A percentile compares a stretch with the other conserved stretches of the same genome.
phyloP scores from a whole-genome alignment of 2,329 filamentous ascomycete genomes.

The Camptophora hylomeconis region DNA sequence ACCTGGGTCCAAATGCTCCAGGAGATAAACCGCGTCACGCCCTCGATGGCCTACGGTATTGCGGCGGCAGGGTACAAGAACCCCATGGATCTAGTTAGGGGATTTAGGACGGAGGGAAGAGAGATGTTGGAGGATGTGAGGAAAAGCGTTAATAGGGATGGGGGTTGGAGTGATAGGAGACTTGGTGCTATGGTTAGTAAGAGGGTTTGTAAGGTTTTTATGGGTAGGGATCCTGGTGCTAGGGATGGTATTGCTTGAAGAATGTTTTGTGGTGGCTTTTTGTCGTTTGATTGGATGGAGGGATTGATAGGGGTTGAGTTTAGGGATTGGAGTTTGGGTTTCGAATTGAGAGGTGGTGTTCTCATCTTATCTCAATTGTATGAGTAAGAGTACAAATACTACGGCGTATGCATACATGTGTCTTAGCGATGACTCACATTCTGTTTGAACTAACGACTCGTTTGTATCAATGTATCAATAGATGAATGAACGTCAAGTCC shows the following conservation, averaged over 20 bases:
- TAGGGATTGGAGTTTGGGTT: no score
- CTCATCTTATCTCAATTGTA: no score
- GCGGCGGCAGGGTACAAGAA: constrained; percentile 42
- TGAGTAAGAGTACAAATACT: no score
- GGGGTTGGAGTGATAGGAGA: constrained; percentile 29
- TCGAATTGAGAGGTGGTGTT: no score
- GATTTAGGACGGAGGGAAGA: constrained; percentile 46
- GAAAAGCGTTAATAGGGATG: constrained; percentile 37
- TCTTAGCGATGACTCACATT: no score
- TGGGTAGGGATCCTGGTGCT: constrained; percentile 30
- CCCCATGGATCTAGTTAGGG: constrained; percentile 45
- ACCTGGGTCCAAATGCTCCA: constrained; percentile 65
- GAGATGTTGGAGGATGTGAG: constrained; percentile 47
- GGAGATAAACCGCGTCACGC: constrained; percentile 59
- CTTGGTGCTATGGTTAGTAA: constrained; percentile 36
- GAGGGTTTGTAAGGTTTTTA: constrained; percentile 37
- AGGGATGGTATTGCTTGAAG: constrained; percentile 25
- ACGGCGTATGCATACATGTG: no score
- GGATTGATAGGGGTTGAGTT: no score
- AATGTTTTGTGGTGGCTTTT: no score
- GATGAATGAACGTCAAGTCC: no score
- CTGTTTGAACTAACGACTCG: no score
- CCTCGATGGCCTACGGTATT: constrained; percentile 59
- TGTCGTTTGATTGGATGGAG: no score
- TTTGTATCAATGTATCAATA: no score